A percentile compares a stretch with the other conserved stretches of the same genome.
phyloP scores from a whole-genome alignment of 1,284 basidiomycete species.

The Pascua guehoae region DNA sequence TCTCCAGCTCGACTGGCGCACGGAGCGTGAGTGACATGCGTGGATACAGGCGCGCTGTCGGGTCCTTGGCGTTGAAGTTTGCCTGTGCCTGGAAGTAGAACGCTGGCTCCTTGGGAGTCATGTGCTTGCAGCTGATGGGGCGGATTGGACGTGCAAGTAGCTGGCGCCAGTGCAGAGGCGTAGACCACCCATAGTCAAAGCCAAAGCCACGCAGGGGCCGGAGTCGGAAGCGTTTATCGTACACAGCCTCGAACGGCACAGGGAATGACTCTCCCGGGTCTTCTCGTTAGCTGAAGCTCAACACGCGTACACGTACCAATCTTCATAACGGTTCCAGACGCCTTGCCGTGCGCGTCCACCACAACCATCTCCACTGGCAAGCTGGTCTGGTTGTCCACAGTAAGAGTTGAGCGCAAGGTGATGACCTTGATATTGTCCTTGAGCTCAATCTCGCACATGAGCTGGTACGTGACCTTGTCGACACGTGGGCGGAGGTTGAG shows the following conservation, averaged over 20 bases:
- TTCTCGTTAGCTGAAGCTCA: conserved; percentile 28
- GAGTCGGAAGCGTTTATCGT: conserved; percentile 74
- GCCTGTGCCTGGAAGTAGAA: conserved; percentile 96
- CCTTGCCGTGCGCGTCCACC: conserved; percentile 78
- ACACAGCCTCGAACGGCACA: conserved; percentile 87
- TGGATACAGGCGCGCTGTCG: conserved; percentile 68
- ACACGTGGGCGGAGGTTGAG: conserved; percentile 78
- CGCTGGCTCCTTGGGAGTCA: conserved; percentile 75
- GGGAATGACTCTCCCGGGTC: conserved; percentile 84
- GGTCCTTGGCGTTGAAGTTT: conserved; percentile 69
- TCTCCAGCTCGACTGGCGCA: conserved; percentile 96
- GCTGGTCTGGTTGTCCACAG: conserved; percentile 85
- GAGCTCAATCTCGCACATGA: conserved; percentile 87
- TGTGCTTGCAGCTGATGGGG: conserved; percentile 80
- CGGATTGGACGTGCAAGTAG: conserved; percentile 72
- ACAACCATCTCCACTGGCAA: conserved; percentile 91
- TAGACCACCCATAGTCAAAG: conserved; percentile 69
- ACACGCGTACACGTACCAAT: conserved; percentile 58
- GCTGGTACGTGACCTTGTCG: conserved; percentile 70
- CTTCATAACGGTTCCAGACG: conserved; percentile 75
- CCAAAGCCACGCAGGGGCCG: conserved; percentile 86
- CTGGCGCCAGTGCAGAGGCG: conserved; percentile 87
- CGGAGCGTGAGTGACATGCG: conserved; percentile 79
- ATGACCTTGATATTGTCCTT: conserved; percentile 94
- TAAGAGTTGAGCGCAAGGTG: conserved; percentile 89